Evolutionary conservation across 306 rosid species (phyloP).

Genomic region (Albizia julibrissin): DNA sequence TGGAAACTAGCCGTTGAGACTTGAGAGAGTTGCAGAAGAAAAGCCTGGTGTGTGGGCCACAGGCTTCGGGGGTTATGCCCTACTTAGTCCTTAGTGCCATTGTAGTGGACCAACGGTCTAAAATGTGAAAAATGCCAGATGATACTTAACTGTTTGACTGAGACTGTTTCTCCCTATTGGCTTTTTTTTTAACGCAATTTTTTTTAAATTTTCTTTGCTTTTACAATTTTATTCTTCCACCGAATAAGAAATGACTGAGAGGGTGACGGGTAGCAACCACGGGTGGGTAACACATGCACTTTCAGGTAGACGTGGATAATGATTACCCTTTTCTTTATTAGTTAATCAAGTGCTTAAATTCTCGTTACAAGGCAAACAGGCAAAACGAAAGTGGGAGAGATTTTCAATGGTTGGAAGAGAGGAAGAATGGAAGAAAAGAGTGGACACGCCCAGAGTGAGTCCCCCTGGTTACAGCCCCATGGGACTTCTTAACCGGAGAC

Average conservation of each 20-base stretch:
- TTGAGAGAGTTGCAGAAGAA: background rate
- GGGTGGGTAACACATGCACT: background rate
- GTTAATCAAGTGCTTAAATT: background rate
- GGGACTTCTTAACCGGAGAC: background rate
- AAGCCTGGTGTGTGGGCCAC: constrained; percentile 21
- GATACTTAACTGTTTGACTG: background rate
- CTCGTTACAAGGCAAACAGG: constrained; percentile 1
- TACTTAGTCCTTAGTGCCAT: background rate
- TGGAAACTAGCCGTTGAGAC: constrained; percentile 76
- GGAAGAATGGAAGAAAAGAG: background rate
- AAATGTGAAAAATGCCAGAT: background rate
- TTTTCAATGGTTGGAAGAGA: background rate
- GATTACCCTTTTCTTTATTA: background rate
- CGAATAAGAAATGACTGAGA: background rate
- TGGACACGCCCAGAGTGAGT: background rate
- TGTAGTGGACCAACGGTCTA: constrained; percentile 23
- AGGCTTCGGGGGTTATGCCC: background rate
- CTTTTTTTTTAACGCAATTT: background rate
- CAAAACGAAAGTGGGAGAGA: constrained; percentile 29
- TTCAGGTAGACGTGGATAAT: constrained; percentile 23
- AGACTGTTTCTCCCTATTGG: background rate
- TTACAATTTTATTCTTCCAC: background rate
- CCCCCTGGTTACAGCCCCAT: background rate
- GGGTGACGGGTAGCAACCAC: background rate
- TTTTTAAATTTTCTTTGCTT: too few relatives aligned